Evolutionary conservation across 1,139 yeast genomes (phyloP).

Genomic region (Torulaspora globosa): DNA sequence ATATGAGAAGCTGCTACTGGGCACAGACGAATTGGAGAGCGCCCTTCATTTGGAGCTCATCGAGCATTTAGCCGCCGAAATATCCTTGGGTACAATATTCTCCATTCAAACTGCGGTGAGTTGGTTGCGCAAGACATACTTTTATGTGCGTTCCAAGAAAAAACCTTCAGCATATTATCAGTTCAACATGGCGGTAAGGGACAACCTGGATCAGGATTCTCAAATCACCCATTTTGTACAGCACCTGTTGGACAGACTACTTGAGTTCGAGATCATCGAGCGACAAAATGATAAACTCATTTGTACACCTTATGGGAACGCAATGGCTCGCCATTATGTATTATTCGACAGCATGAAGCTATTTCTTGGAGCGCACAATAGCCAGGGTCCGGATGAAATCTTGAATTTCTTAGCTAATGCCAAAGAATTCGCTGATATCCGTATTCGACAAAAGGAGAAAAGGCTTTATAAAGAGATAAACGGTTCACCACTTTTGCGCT

Average conservation of each 20-base stretch:
- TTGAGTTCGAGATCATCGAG: slow-evolving; percentile 35
- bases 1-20: slow-evolving; percentile 44
- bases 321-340: slow-evolving; percentile 48
- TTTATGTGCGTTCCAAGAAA: slow-evolving; percentile 44
- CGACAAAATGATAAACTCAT: slow-evolving; percentile 17
- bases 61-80: slow-evolving; percentile 50
- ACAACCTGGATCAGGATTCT: slow-evolving; percentile 26
- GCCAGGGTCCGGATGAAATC: slow-evolving; percentile 28
- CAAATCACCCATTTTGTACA: slow-evolving; percentile 38
- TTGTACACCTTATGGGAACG: slow-evolving; percentile 42
- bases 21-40: slow-evolving; percentile 49
- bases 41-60: slow-evolving; percentile 43
- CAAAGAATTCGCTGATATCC: slow-evolving; percentile 41
- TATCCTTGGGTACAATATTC: slow-evolving; percentile 43
- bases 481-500: slow-evolving; percentile 39
- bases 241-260: slow-evolving; percentile 34
- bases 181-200: slow-evolving; percentile 20
- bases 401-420: slow-evolving; percentile 38
- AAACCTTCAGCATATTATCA: slow-evolving; percentile 42
- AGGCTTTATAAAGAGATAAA: slow-evolving; percentile 43
- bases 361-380: slow-evolving; percentile 28
- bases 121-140: slow-evolving; percentile 52
- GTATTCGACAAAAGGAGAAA: slow-evolving; percentile 45
- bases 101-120: slow-evolving; percentile 42
- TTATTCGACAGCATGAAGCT: slow-evolving; percentile 42